Evolutionary conservation across 2,329 filamentous ascomycete species (phyloP), one percentile per base, ranked within the genome.

Genomic region (Phyllosticta citriasiana): DNA sequence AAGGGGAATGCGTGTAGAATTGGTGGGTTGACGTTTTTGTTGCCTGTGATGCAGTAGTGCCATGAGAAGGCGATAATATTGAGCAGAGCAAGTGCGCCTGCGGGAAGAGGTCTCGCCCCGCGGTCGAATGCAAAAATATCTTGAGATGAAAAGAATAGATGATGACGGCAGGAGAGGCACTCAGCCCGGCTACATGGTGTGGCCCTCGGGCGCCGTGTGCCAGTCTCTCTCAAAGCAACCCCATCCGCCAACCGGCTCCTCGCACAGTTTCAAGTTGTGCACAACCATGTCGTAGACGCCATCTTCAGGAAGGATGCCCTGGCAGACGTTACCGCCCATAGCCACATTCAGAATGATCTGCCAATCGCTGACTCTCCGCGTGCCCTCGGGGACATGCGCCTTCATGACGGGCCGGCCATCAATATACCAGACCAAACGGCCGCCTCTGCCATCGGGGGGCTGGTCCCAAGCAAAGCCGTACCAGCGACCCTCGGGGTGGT

Each of bases 251-350:
- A 77, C 74, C 0, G 79, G 80, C 66, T 80, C 79, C 53, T 81
- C 80, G 33, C 74, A 76, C 75, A 84, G 75, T 64, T 76, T 79
- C 56, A 85, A 64, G 25, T 76, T 75, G 61, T 81, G 78, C 0
- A 85, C 72, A 2, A 83, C 76, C 70, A 85, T 76, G 61, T 85
- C 82, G 66, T 85, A 85, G 24, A 73, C 70, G 0, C 83, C 83
- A 64, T 84, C 78, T 0, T 66, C 69, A 0, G 83, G 83, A 14
- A 75, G 70, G 66, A 76, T 77, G 0, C 81, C 82, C 16, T 76
- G 70, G 64, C 82, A 84, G 4, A 85, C 82, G 62, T 81, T 84
- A 0, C 83, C 83, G 0, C 83, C 83, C 79, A 85, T 84, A 1
- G 83, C 83, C n/a, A 85, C 76, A 62, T 85, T 85, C 19, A 85